Evolutionary conservation across 768 basidiomycete species (phyloP).

Genomic region (Termitomyces sp.): DNA sequence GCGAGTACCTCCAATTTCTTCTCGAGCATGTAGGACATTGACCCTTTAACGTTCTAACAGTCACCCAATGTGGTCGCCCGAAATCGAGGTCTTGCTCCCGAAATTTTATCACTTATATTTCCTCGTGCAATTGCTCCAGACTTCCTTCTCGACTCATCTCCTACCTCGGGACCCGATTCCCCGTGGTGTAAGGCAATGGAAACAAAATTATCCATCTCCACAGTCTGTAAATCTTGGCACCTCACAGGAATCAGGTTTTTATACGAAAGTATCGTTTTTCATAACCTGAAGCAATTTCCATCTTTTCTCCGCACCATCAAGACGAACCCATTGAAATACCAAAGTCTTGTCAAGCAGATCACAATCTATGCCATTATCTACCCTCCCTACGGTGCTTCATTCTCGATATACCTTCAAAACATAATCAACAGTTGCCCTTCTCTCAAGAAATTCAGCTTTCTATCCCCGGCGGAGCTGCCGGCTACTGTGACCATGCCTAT

Average conservation of each 20-base stretch:
- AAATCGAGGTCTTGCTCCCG: not conserved
- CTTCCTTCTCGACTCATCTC: not conserved
- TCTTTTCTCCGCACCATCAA: not conserved
- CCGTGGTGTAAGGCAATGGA: not conserved
- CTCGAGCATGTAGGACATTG: not conserved
- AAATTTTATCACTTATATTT: not conserved
- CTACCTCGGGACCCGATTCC: not conserved
- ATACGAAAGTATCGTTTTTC: not conserved
- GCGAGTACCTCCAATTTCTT: not conserved
- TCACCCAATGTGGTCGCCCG: not conserved
- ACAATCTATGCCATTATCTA: not conserved
- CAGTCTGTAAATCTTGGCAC: conserved; percentile 1
- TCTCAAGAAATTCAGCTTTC: not conserved
- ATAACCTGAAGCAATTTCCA: not conserved
- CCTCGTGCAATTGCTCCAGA: not conserved
- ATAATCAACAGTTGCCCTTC: not conserved
- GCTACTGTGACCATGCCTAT: not conserved
- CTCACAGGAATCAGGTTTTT: not conserved
- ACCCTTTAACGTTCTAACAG: not conserved
- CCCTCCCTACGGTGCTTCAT: not conserved
- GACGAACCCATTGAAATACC: not conserved
- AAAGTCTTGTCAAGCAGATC: not conserved
- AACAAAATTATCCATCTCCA: not conserved
- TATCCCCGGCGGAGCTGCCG: not conserved
- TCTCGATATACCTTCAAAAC: not conserved